phyloP scores from a whole-genome alignment of 176 grass and related monocot genomes.

The Zizania latifolia region DNA sequence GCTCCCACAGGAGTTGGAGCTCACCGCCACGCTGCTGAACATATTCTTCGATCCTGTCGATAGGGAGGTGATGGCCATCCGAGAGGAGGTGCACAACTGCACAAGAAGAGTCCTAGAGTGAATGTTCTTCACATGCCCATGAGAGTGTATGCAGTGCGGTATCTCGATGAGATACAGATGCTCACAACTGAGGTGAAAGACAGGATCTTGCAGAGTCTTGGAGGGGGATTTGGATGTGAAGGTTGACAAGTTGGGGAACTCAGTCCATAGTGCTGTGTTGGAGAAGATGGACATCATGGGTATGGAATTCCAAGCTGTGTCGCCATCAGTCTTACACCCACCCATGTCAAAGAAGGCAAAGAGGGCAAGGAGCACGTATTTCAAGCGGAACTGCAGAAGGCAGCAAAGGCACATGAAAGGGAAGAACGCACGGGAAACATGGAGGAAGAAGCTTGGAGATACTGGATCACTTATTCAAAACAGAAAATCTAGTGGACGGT shows the following conservation, averaged over 20 bases:
- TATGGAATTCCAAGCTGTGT: constrained; percentile 86
- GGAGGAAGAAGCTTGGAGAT: constrained; percentile 93
- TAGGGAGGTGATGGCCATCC: constrained; percentile 53
- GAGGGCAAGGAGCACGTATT: constrained; percentile 75
- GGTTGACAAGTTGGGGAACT: constrained; percentile 56
- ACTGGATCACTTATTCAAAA: constrained; percentile 70
- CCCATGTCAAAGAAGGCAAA: constrained; percentile 86
- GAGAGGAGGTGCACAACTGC: constrained; percentile 84
- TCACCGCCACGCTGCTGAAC: constrained; percentile 51
- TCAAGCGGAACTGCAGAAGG: constrained; percentile 87
- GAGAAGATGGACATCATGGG: constrained; percentile 90
- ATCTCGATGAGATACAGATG: constrained; percentile 80
- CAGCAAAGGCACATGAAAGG: constrained; percentile 58
- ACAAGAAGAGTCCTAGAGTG: constrained; percentile 64
- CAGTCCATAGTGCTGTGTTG: constrained; percentile 65
- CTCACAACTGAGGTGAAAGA: constrained; percentile 61
- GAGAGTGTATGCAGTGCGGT: constrained; percentile 62
- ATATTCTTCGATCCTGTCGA: constrained; percentile 80
- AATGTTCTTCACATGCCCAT: constrained; percentile 57
- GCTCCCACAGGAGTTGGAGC: constrained; percentile 59
- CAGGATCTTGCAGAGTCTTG: constrained; percentile 53
- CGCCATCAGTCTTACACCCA: constrained; percentile 66
- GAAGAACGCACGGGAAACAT: constrained; percentile 80
- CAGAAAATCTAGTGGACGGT: no score
- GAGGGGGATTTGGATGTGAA: constrained; percentile 55